Base-by-base conservation (phyloP, 306 rosid species). In the Castanospermum australe region DNA sequence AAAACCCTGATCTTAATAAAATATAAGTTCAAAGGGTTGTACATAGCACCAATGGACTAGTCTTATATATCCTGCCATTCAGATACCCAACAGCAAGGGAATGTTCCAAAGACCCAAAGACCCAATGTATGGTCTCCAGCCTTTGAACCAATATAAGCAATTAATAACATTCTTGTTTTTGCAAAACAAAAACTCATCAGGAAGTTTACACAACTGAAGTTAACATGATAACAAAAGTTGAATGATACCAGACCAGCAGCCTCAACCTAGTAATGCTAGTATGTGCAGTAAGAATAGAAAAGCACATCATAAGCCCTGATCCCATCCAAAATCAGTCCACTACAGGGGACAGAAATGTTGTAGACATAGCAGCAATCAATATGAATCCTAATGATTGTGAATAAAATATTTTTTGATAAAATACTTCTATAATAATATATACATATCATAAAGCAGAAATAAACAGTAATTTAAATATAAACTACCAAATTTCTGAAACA, bases 51-150 rank as follows among this genome's bases (percentile, higher is more conserved):
- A 42, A 67, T 67, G 72, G 36, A 21, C 13, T 25, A 14, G 24
- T 28, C 35, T 54, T 22, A 35, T 22, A 24, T 5, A 24, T 67
- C 48, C 71, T 39, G 17, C 39, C 56, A 67, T 6, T 44, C 21
- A 13, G 35, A 71, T 35, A 79, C 25, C 70, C 41, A 69, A 21
- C 17, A 15, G 14, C 77, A 79, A 59, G 57, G 45, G 50, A 56
- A 24, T 18, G 39, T 28, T 28, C 3, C 32, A 28, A 28, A 28
- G 3, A 5, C 57, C 3, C 24, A 6, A 17, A 17, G 25, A 5
- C 57, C 15, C 24, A 18, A 51, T 24, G 17, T 56, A 12, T 6
- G 24, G 36, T 24, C 63, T 10, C 35, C 63, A 56, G 54, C 63
- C 35, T 24, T 12, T 24, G 15, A 56, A 56, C 35, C 15, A 59